A percentile compares a stretch with the other conserved stretches of the same genome.
Evolutionary conservation across 257 asterid genomes (phyloP).

Genomic region (Craterostigma plantagineum): DNA sequence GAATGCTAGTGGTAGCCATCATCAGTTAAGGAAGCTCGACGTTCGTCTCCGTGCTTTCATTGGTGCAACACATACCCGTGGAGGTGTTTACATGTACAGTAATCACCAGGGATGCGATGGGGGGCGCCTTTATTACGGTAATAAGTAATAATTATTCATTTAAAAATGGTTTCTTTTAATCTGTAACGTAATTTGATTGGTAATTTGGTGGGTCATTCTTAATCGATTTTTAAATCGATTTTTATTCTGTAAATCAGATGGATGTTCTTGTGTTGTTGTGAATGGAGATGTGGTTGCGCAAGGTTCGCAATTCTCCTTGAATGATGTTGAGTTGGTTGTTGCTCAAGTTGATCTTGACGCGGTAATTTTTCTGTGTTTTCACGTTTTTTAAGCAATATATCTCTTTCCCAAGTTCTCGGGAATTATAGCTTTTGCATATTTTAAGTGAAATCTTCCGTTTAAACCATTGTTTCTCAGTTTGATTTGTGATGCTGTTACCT

Average conservation of each 20-base stretch:
- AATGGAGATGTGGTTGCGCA: slow-evolving; percentile 93
- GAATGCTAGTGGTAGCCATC: slow-evolving; percentile 98
- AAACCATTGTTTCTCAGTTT: too few relatives aligned
- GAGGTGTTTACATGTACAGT: slow-evolving; percentile 94
- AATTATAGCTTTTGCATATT: background rate
- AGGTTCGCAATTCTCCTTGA: slow-evolving; percentile 83
- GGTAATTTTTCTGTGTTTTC: slow-evolving; percentile 47
- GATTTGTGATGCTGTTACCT: too few relatives aligned
- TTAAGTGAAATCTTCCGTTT: too few relatives aligned
- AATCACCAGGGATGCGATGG: slow-evolving; percentile 99
- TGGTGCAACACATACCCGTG: slow-evolving; percentile 88
- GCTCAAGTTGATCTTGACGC: slow-evolving; percentile 95
- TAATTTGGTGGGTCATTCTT: too few relatives aligned
- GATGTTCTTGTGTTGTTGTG: slow-evolving; percentile 81
- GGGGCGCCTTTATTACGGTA: slow-evolving; percentile 87
- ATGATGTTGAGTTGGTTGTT: slow-evolving; percentile 85
- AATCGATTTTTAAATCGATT: too few relatives aligned
- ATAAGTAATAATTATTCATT: slow-evolving; percentile 10
- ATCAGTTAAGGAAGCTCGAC: slow-evolving; percentile 85
- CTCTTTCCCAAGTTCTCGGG: slow-evolving; percentile 3
- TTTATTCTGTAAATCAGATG: slow-evolving; percentile 59
- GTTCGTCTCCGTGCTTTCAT: slow-evolving; percentile 73
- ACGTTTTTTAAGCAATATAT: too few relatives aligned
- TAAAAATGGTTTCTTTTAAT: slow-evolving; percentile 3
- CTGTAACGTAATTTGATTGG: too few relatives aligned